These are phyloP conservation scores for Aspergillus arachidicola DNA, from an alignment of 2,329 filamentous ascomycete species.

Conservation along the genomic window DNA sequence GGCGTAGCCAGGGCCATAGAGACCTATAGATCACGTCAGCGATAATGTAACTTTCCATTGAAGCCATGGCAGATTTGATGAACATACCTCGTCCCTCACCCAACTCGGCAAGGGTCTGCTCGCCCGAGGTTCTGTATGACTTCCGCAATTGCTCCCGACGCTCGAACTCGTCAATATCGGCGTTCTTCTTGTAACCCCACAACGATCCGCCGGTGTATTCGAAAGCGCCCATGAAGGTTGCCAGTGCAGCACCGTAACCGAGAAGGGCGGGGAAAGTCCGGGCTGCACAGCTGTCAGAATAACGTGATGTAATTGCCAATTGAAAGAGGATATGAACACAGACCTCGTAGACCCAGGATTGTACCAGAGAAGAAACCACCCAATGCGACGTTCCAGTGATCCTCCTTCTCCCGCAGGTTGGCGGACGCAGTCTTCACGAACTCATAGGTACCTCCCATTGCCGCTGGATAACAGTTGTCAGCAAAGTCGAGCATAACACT, in stretches of 20 bases:
- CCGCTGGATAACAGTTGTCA: conserved; percentile 53
- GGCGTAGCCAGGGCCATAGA: conserved; percentile 78
- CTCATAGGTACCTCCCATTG: conserved; percentile 73
- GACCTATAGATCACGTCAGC: conserved; percentile 57
- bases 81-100: conserved; percentile 83
- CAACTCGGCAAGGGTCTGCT: conserved; percentile 78
- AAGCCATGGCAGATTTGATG: background rate
- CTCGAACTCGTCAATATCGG: conserved; percentile 71
- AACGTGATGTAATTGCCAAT: background rate
- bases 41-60: background rate
- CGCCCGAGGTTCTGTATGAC: conserved; percentile 72
- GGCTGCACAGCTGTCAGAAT: conserved; percentile 43
- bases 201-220: conserved; percentile 68
- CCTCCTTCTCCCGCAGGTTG: conserved; percentile 84
- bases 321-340: conserved; percentile 19
- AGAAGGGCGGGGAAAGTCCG: conserved; percentile 71
- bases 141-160: conserved; percentile 74
- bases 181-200: conserved; percentile 57
- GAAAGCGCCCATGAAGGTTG: conserved; percentile 63
- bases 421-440: conserved; percentile 77
- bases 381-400: conserved; percentile 72
- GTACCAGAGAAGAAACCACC: conserved; percentile 77
- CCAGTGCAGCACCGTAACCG: conserved; percentile 65
- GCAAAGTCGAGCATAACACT: background rate
- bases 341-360: conserved; percentile 73